Conservation (phyloP, 139 green algal species). For the Chlorella vulgaris region DNA sequence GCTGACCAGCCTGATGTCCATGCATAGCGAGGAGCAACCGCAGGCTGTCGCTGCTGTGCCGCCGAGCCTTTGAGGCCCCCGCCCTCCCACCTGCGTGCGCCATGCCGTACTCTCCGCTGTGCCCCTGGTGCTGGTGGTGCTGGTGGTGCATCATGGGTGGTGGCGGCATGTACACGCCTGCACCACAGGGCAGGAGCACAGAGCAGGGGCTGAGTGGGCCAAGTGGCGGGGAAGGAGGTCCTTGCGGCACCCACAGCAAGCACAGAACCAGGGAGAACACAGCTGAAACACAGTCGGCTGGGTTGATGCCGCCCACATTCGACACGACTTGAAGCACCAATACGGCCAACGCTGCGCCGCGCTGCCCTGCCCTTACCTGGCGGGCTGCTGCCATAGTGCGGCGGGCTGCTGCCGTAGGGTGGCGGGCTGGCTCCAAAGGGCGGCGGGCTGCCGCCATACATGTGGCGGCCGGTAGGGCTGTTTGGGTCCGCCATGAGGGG, state of each 20-base stretch:
- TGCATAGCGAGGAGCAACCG: too few species aligned
- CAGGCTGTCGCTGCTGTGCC: too few species aligned
- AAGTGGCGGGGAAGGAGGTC: too few species aligned
- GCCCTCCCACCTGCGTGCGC: not conserved
- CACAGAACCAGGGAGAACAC: too few species aligned
- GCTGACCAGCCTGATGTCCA: too few species aligned
- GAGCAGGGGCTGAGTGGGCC: not conserved
- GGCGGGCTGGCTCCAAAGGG: conserved; percentile 33
- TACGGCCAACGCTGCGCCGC: not conserved
- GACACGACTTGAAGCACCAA: not conserved
- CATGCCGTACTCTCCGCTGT: conserved; percentile 24
- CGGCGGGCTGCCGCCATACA: conserved; percentile 33
- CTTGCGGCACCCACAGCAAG: too few species aligned
- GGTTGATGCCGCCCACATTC: too few species aligned
- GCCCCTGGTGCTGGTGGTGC: too few species aligned
- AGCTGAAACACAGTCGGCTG: too few species aligned
- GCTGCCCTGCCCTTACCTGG: not conserved
- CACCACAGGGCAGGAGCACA: not conserved
- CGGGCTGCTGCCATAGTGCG: conserved; percentile 27
- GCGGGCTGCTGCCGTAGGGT: conserved; percentile 24
- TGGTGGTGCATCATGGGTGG: conserved; percentile 26
- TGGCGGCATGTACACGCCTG: conserved; percentile 27
- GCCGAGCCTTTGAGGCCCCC: too few species aligned
- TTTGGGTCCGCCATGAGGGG: conserved; percentile 5
- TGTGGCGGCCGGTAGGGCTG: conserved; percentile 17